Evolutionary conservation across 225 moss, liverwort and hornwort genomes (phyloP).

Genomic region (Pseudoscleropodium purum): DNA sequence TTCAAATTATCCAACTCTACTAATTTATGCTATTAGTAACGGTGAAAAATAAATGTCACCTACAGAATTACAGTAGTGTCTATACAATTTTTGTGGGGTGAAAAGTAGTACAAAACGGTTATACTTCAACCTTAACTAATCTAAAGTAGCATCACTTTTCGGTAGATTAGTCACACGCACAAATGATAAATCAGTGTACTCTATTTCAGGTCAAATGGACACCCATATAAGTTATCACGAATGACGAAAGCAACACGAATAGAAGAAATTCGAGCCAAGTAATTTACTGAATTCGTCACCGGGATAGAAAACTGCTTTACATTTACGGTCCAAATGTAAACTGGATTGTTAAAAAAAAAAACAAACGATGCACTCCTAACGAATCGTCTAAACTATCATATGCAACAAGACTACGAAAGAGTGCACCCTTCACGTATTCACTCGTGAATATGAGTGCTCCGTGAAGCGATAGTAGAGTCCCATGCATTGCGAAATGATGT

Average conservation of each 20-base stretch:
- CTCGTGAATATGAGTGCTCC: conserved; percentile 64
- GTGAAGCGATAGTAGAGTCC: conserved; percentile 56
- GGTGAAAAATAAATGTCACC: neutral
- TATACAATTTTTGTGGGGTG: neutral
- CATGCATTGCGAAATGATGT: conserved; percentile 31
- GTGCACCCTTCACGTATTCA: conserved; percentile 21
- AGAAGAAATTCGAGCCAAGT: neutral
- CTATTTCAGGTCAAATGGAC: neutral
- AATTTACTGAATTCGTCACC: neutral
- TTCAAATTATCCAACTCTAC: neutral
- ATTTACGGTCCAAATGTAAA: neutral
- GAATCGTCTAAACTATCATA: neutral
- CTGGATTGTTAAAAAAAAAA: neutral
- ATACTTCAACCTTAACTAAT: too few relatives aligned
- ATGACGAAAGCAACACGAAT: neutral
- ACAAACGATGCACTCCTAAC: neutral
- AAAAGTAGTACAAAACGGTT: neutral
- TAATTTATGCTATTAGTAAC: neutral
- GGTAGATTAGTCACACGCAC: neutral
- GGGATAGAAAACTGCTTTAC: neutral
- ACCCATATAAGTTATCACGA: neutral
- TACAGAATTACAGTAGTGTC: too few relatives aligned
- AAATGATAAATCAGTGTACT: neutral
- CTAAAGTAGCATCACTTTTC: neutral
- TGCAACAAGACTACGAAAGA: neutral